Base-by-base conservation (phyloP, 2,329 filamentous ascomycete species). In the Hirsutella thompsonii region DNA sequence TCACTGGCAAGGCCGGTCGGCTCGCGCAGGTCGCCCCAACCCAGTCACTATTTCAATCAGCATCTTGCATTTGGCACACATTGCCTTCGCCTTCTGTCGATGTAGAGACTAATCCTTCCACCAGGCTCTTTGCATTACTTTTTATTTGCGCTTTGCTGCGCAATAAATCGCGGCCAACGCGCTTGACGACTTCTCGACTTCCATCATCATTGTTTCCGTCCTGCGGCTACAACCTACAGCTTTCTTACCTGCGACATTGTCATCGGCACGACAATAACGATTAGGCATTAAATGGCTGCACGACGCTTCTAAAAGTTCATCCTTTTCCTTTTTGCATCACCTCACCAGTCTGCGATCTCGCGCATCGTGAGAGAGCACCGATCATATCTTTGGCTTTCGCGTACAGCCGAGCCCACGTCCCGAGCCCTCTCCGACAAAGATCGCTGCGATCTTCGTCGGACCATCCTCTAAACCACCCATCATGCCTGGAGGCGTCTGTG, bases 401-500 rank as follows among this genome's bases (percentile, higher is more conserved):
- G 29, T 37, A 20, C 29, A 20, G 45, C 35, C 39, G 19, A 42
- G 44, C 47, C 46, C 49, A 45, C 37, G 43, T 44, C 43, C 44
- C 44, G 42, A 39, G 37, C 42, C 50, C 41, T 23, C 20, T 47
- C 59, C 58, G 62, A 60, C 60, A 52, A 62, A 64, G 60, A 53
- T 64, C 60, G 41, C 37, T 28, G 21, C 43, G 63, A 57, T 64
- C 62, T 64, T 63, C 46, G 60, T 65, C 61, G 60, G 61, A 49
- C 44, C 39, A 47, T 45, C 33, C 30, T 23, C 45, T 47, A 47
- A 38, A 54, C 50, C 14, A 16, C 55, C 53, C 67, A 77, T 64
- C 55, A 79, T 79, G 74, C 68, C 74, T 49, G 88, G 89, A 59
- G 89, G 89, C 53, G 89, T 95, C 32, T 92, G 89, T 53, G 87